phyloP scores from a whole-genome alignment of 306 rosid genomes.

The Cucumis sativus region DNA sequence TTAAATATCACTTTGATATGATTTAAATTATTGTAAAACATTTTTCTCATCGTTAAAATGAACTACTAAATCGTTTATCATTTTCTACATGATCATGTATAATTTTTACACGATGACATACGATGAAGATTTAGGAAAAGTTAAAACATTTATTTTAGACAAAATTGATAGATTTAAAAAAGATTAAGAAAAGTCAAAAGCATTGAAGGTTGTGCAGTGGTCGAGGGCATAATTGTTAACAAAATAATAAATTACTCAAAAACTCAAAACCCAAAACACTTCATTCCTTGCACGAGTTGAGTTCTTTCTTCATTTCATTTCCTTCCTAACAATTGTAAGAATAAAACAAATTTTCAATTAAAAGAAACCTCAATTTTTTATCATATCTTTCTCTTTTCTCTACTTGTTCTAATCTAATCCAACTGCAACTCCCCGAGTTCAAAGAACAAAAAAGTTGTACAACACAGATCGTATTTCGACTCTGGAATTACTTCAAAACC shows the following conservation, averaged over 20 bases:
- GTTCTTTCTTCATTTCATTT: background rate
- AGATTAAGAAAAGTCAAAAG: background rate
- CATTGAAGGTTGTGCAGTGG: background rate
- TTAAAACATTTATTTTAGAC: no score
- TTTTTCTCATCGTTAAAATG: no score
- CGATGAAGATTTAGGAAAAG: no score
- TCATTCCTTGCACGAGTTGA: background rate
- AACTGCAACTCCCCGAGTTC: background rate
- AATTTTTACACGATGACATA: no score
- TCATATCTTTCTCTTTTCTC: background rate
- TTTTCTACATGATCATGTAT: no score
- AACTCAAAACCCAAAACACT: background rate
- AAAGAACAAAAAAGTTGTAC: background rate
- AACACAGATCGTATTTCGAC: background rate
- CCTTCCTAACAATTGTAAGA: background rate
- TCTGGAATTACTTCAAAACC: background rate
- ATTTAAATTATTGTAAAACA: no score
- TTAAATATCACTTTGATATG: no score
- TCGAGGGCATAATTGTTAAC: background rate
- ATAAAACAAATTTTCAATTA: background rate
- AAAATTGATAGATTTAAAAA: background rate
- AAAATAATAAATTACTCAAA: no score
- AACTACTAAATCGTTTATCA: no score
- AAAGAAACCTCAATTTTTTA: background rate
- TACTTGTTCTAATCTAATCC: background rate